A percentile compares a stretch with the other conserved stretches of the same genome.
Evolutionary conservation across 2,329 filamentous ascomycete species (phyloP).

Genomic region (Myriosclerotinia scirpicola): DNA sequence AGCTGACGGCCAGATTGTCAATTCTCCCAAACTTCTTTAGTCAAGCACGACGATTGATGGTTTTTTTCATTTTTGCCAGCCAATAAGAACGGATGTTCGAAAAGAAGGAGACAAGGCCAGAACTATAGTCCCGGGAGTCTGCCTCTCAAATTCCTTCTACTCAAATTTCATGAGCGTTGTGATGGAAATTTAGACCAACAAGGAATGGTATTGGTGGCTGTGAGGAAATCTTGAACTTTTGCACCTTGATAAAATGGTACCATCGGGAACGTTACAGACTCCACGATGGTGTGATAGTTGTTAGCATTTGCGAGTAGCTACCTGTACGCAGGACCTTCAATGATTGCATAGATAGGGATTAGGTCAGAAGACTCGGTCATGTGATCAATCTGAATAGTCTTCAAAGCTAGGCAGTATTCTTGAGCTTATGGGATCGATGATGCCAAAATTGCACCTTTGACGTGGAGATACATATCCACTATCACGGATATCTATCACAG

Average conservation of each 20-base stretch:
- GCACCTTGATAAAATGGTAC: not conserved
- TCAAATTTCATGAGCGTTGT: not conserved
- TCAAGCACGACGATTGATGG: not conserved
- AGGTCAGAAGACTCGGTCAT: not conserved
- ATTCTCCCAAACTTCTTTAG: not conserved
- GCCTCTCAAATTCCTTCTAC: not conserved
- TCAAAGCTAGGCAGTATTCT: not conserved
- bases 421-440: not conserved
- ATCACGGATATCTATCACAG: not conserved
- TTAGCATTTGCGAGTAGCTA: not conserved
- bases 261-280: not conserved
- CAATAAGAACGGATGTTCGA: not conserved
- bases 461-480: not conserved
- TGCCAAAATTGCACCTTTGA: not conserved
- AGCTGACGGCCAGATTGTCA: not conserved
- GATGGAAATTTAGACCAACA: not conserved
- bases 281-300: not conserved
- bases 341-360: not conserved
- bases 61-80: too few species aligned
- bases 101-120: not conserved
- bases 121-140: not conserved
- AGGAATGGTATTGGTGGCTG: not conserved
- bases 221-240: not conserved
- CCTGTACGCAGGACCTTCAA: not conserved
- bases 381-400: not conserved